A percentile compares a stretch with the other conserved stretches of the same genome.
Evolutionary conservation across 164 flowering plant species (phyloP).

Genomic region (Vitis rupestris): DNA sequence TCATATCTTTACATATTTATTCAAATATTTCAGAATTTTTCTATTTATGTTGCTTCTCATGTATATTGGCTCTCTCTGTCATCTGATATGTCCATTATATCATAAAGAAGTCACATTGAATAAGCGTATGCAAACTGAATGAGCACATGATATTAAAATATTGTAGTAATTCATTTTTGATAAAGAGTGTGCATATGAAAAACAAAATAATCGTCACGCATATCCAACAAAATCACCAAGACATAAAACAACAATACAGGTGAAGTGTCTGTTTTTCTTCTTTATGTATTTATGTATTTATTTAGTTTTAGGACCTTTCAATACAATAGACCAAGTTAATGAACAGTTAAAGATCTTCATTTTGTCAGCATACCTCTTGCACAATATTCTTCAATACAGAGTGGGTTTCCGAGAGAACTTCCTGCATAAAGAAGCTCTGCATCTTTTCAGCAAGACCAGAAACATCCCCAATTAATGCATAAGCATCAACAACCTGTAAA

Average conservation of each 20-base stretch:
- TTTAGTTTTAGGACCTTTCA: too few species aligned
- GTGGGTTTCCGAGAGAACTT: constrained; percentile 88
- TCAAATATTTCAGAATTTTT: too few species aligned
- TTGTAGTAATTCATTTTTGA: too few species aligned
- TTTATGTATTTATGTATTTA: background rate
- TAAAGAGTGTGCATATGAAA: too few species aligned
- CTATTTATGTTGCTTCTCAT: too few species aligned
- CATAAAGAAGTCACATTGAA: too few species aligned
- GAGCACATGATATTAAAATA: too few species aligned
- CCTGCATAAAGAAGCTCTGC: constrained; percentile 97
- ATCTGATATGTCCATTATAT: too few species aligned
- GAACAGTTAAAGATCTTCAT: background rate
- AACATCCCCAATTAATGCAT: constrained; percentile 90
- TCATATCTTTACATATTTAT: too few species aligned
- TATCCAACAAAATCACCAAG: background rate
- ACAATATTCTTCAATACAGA: constrained; percentile 63
- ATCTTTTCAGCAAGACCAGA: constrained; percentile 96
- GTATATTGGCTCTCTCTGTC: too few species aligned
- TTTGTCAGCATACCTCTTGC: constrained; percentile 52
- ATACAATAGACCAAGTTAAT: background rate
- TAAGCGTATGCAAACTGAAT: too few species aligned
- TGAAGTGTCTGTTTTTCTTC: background rate
- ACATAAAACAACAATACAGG: background rate
- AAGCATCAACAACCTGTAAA: constrained; percentile 91
- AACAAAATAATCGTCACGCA: background rate